A percentile compares a stretch with the other conserved stretches of the same genome.
phyloP scores from a whole-genome alignment of 306 rosid genomes.

The Acacia acuminata region DNA sequence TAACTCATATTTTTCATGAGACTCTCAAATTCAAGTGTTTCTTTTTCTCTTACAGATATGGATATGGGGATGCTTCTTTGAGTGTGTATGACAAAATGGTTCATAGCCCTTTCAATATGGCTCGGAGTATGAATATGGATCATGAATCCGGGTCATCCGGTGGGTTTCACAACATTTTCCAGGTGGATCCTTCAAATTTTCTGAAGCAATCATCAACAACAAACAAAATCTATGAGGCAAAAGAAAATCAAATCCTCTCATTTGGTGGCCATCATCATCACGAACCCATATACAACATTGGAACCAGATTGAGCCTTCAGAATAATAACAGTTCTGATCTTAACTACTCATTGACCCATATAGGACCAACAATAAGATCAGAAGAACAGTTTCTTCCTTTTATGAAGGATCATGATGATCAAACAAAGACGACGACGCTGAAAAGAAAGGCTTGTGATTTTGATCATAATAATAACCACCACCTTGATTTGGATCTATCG shows the following conservation, averaged over 20 bases:
- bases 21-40: neutral
- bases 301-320: neutral
- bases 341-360: neutral
- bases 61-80: slow-evolving; percentile 47
- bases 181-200: slow-evolving; percentile 32
- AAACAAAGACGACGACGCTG: slow-evolving; percentile 22
- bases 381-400: slow-evolving; percentile 28
- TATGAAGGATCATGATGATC: slow-evolving; percentile 37
- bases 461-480: too few relatives aligned
- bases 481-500: slow-evolving; percentile 71
- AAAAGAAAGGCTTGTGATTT: slow-evolving; percentile 53
- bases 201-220: slow-evolving; percentile 36
- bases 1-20: neutral
- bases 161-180: slow-evolving; percentile 44
- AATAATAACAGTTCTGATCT: slow-evolving; percentile 1
- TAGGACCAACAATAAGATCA: slow-evolving; percentile 27
- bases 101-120: slow-evolving; percentile 29
- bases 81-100: slow-evolving; percentile 44
- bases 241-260: slow-evolving; percentile 42
- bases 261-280: slow-evolving; percentile 33
- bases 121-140: slow-evolving; percentile 13
- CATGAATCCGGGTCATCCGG: slow-evolving; percentile 41
- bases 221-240: slow-evolving; percentile 39
- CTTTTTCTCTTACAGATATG: slow-evolving; percentile 40
- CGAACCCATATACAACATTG: slow-evolving; percentile 26